A percentile compares a stretch with the other conserved stretches of the same genome.
phyloP scores from a whole-genome alignment of 2,329 filamentous ascomycete genomes.

The Talaromyces sp. region DNA sequence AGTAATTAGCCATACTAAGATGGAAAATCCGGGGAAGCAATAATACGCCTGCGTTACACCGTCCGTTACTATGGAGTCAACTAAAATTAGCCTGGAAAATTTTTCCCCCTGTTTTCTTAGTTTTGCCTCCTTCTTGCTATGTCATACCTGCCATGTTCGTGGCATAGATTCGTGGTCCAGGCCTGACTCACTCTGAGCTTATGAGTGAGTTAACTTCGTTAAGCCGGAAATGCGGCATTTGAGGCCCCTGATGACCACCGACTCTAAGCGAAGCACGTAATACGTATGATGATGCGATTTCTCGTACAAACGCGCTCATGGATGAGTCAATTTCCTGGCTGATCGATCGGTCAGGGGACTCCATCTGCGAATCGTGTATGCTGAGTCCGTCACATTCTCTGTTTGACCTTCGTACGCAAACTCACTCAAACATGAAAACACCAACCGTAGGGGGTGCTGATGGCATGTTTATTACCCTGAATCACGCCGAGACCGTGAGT shows the following conservation, averaged over 20 bases:
- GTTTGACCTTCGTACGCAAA: neutral
- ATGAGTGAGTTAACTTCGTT: neutral
- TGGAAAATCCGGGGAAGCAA: conserved; percentile 7
- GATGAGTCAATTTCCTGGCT: neutral
- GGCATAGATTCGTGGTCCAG: neutral
- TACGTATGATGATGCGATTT: neutral
- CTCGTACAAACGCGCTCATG: neutral
- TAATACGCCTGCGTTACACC: neutral
- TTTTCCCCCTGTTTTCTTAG: neutral
- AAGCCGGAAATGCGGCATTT: neutral
- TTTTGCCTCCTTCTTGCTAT: neutral
- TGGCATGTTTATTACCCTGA: neutral
- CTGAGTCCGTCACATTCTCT: conserved; percentile 3
- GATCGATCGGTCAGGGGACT: neutral
- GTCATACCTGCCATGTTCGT: neutral
- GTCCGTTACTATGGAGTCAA: neutral
- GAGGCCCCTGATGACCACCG: neutral
- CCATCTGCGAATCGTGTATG: neutral
- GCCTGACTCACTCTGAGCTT: neutral
- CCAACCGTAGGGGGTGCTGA: neutral
- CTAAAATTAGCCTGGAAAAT: neutral
- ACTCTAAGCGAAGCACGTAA: conserved; percentile 1
- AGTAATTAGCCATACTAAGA: neutral
- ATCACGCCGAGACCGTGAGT: neutral
- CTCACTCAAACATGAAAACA: neutral